A percentile compares a stretch with the other conserved stretches of the same genome.
Evolutionary conservation across 306 rosid genomes (phyloP).

Genomic region (Cicer judaicum): DNA sequence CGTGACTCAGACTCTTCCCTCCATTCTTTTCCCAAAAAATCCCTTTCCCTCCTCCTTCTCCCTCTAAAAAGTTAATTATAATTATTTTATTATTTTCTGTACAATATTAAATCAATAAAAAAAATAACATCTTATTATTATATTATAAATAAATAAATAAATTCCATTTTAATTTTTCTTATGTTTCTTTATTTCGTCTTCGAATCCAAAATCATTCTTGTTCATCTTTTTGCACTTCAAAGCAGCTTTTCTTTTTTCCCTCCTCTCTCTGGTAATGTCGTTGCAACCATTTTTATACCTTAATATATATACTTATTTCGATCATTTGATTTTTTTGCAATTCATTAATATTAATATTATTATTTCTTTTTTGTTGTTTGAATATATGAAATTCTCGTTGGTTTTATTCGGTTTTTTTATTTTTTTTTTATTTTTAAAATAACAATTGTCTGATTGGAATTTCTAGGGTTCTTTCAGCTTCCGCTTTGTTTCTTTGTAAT

Average conservation of each 20-base stretch:
- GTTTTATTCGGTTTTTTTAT: background rate
- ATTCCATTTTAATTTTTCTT: background rate
- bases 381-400: background rate
- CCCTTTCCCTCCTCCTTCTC: slow-evolving; percentile 4
- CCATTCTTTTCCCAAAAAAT: slow-evolving; percentile 15
- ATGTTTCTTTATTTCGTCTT: background rate
- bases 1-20: slow-evolving; percentile 6
- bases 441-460: background rate
- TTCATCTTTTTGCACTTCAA: slow-evolving; percentile 34
- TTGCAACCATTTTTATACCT: background rate
- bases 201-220: slow-evolving; percentile 30
- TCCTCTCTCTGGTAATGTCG: slow-evolving; percentile 30
- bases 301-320: background rate
- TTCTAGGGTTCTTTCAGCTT: slow-evolving; percentile 54
- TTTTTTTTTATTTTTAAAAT: background rate
- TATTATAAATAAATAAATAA: background rate
- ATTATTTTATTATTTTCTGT: background rate
- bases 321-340: background rate
- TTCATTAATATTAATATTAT: slow-evolving; percentile 1
- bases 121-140: background rate
- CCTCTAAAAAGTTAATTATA: background rate
- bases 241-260: background rate
- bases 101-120: background rate
- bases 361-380: background rate
- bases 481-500: background rate